Conservation (phyloP, 106 monocot genomes). For the Hemerocallis citrina region DNA sequence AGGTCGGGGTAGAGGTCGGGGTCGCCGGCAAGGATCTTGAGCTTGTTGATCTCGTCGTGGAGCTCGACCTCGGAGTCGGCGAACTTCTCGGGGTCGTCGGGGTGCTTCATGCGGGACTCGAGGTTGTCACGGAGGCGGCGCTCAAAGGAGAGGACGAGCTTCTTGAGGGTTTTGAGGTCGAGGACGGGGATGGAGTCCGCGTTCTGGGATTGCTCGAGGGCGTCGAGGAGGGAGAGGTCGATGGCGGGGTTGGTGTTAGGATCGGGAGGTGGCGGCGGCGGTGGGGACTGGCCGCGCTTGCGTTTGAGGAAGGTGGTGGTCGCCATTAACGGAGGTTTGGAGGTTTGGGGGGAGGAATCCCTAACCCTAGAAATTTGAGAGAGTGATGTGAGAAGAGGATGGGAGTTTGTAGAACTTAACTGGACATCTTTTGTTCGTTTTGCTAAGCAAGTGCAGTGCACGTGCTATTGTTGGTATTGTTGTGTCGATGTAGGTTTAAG, state of each 20-base stretch:
- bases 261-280: not conserved
- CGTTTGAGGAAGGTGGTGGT: constrained; percentile 26
- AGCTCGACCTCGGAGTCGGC: constrained; percentile 97
- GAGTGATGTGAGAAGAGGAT: not conserved
- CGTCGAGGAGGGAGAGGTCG: constrained; percentile 87
- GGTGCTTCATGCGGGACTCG: constrained; percentile 84
- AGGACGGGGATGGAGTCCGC: constrained; percentile 45
- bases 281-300: constrained; percentile 28
- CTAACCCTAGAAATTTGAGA: constrained; percentile 19
- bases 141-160: constrained; percentile 89
- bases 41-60: constrained; percentile 70
- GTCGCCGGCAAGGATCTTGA: constrained; percentile 67
- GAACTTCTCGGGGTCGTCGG: constrained; percentile 73
- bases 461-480: too few species aligned
- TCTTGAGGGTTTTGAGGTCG: constrained; percentile 69
- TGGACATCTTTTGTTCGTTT: too few species aligned
- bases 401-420: too few species aligned
- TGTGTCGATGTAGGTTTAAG: too few species aligned
- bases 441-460: too few species aligned
- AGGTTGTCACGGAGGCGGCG: constrained; percentile 92
- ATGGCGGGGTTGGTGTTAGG: constrained; percentile 10
- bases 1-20: constrained; percentile 91
- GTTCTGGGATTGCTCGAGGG: constrained; percentile 52
- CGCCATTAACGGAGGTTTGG: constrained; percentile 3
- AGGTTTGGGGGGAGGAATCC: not conserved